phyloP scores from a whole-genome alignment of 176 grass and related monocot species.

The Oryza glaberrima region DNA sequence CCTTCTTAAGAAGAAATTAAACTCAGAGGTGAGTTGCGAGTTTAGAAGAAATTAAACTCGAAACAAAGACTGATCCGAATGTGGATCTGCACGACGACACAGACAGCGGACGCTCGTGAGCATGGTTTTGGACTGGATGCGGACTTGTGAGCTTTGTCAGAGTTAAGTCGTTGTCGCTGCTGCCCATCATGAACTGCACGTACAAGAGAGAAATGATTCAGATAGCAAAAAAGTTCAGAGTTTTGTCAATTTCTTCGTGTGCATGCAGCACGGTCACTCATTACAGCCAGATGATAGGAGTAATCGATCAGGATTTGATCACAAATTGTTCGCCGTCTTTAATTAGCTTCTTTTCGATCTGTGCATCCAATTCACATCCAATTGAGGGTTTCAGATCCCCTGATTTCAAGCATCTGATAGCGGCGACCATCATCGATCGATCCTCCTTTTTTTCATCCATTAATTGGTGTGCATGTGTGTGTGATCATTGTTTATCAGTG shows the following conservation, averaged over 20 bases:
- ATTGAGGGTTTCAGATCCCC: background rate
- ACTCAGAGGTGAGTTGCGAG: no score
- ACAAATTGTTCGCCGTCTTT: background rate
- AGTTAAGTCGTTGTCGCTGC: background rate
- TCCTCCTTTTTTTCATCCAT: background rate
- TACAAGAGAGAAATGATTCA: background rate
- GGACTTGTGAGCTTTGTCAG: background rate
- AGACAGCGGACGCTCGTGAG: background rate
- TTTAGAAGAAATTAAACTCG: no score
- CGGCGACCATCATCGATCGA: background rate
- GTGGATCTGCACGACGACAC: background rate
- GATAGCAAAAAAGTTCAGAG: background rate
- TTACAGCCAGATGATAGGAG: no score
- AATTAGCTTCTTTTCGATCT: background rate
- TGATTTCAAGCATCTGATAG: conserved; percentile 45
- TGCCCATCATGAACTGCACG: background rate
- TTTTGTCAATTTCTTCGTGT: background rate
- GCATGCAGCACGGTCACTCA: no score
- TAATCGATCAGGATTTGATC: background rate
- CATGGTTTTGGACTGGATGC: background rate
- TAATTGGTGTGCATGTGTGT: conserved; percentile 3
- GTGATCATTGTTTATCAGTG: conserved; percentile 45
- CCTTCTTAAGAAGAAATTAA: no score
- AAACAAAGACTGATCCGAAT: background rate
- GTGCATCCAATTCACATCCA: background rate